Conservation (phyloP, 1,284 basidiomycete species). For the Sparassis latifolia region DNA sequence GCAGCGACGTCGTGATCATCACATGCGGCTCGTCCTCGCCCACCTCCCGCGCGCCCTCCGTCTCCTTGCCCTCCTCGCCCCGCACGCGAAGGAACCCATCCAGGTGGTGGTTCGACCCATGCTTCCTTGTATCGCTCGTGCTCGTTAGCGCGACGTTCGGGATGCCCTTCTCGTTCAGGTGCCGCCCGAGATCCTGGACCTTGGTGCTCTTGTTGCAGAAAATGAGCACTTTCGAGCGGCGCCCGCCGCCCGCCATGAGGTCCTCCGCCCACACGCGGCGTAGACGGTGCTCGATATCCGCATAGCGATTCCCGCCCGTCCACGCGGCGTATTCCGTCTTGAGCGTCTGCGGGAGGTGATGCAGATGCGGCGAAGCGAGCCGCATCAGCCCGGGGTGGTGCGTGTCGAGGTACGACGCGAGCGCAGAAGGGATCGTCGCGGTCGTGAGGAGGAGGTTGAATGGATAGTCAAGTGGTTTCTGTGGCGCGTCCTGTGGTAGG, state of each 20-base stretch:
- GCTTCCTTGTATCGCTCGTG: constrained; percentile 44
- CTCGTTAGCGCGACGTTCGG: constrained; percentile 60
- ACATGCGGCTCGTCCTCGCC: constrained; percentile 46
- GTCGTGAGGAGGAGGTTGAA: constrained; percentile 80
- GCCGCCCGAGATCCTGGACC: constrained; percentile 52
- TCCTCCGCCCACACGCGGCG: constrained; percentile 73
- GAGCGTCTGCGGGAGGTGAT: constrained; percentile 68
- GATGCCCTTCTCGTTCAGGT: constrained; percentile 56
- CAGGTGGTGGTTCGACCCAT: constrained; percentile 70
- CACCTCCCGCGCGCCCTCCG: constrained; percentile 11
- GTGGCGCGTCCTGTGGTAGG: constrained; percentile 2
- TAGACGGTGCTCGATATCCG: constrained; percentile 72
- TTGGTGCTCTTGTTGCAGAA: constrained; percentile 76
- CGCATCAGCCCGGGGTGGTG: constrained; percentile 57
- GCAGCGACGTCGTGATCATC: constrained; percentile 82
- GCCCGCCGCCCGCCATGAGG: constrained; percentile 27
- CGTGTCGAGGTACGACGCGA: constrained; percentile 57
- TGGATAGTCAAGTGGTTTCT: constrained; percentile 42
- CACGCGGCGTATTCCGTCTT: constrained; percentile 67
- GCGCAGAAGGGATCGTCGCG: constrained; percentile 78
- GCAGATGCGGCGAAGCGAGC: constrained; percentile 73
- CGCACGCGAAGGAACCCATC: constrained; percentile 55
- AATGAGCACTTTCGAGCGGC: constrained; percentile 60
- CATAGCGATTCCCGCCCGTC: constrained; percentile 73
- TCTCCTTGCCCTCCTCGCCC: neutral